Conservation (phyloP, 169 alveolate genomes). For the Plasmodium gonderi region DNA sequence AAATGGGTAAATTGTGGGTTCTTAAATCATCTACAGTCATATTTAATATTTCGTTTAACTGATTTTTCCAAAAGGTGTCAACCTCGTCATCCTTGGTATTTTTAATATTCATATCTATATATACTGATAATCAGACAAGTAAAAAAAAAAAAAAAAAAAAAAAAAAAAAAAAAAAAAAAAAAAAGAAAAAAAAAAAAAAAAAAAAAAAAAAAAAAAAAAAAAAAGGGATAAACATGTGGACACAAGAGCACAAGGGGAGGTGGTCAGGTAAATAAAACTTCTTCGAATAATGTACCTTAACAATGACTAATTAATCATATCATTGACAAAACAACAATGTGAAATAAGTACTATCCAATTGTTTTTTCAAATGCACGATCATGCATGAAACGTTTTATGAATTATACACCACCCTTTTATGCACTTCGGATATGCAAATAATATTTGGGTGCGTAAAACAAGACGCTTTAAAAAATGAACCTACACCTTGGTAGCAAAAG, state of each 20-base stretch:
- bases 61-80: slow-evolving; percentile 62
- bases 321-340: background rate
- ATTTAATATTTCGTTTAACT: slow-evolving; percentile 26
- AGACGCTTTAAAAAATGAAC: background rate
- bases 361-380: background rate
- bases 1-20: slow-evolving; percentile 90
- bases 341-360: background rate
- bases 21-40: slow-evolving; percentile 59
- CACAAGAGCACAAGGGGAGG: background rate
- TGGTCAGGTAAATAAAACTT: background rate
- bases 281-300: background rate
- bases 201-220: background rate
- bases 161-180: background rate
- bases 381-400: background rate
- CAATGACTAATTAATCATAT: background rate
- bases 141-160: background rate
- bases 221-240: background rate
- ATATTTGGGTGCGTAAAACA: background rate
- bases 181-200: background rate
- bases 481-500: background rate
- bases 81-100: slow-evolving; percentile 19
- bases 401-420: background rate
- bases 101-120: slow-evolving; percentile 50
- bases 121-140: background rate
- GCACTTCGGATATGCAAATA: background rate